These are phyloP conservation scores for Pseudogymnoascus sp. DNA, from an alignment of 2,329 filamentous ascomycete genomes.

Conservation along the genomic window DNA sequence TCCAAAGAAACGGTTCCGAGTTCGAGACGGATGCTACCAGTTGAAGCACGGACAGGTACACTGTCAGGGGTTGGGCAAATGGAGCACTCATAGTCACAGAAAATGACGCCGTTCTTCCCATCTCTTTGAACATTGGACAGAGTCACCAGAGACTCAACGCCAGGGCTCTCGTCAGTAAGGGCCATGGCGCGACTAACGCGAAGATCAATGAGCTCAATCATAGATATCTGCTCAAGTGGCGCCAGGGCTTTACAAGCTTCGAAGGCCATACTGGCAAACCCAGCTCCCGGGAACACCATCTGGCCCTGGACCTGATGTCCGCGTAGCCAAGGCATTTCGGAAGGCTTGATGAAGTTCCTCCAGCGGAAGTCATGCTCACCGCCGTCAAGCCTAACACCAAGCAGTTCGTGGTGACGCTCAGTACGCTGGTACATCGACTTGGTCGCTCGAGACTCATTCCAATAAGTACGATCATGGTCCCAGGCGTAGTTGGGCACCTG, in stretches of 20 bases:
- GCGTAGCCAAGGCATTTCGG: conserved; percentile 9
- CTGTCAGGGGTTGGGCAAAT: background rate
- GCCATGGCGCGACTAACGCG: conserved; percentile 13
- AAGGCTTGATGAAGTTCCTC: background rate
- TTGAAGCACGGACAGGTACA: background rate
- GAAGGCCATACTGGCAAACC: conserved; percentile 41
- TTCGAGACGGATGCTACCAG: background rate
- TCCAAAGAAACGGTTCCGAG: background rate
- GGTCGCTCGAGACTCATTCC: conserved; percentile 16
- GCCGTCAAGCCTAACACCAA: conserved; percentile 13
- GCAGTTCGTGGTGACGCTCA: conserved; percentile 13
- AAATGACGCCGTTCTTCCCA: background rate
- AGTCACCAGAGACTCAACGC: conserved; percentile 5
- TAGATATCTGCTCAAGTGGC: background rate
- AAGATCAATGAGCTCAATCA: conserved; percentile 14
- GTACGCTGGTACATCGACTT: background rate
- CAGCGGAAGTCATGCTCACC: background rate
- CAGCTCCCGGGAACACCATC: conserved; percentile 39
- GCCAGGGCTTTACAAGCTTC: conserved; percentile 33
- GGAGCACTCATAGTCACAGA: background rate
- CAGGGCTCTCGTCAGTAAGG: conserved; percentile 13
- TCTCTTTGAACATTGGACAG: background rate
- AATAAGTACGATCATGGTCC: conserved; percentile 15
- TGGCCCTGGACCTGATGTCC: conserved; percentile 12
- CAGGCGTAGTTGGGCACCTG: conserved; percentile 18